phyloP scores from a whole-genome alignment of 768 basidiomycete species.

The Cantharellus anzutake region DNA sequence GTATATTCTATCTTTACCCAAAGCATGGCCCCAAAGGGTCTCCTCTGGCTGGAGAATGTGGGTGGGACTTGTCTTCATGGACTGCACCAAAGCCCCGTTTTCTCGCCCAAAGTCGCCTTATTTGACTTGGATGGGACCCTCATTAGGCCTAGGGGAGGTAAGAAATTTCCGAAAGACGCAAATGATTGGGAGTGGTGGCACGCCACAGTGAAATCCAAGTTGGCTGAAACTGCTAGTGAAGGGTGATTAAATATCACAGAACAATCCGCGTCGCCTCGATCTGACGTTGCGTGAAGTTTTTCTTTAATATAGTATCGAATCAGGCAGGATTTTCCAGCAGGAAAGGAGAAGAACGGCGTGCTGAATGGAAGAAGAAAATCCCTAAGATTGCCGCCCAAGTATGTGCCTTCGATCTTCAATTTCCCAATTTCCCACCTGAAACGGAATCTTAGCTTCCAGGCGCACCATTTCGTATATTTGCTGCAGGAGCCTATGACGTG shows the following conservation, averaged over 20 bases:
- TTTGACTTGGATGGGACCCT: constrained; percentile 83
- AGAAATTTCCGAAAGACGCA: constrained; percentile 25
- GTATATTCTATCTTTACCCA: not conserved
- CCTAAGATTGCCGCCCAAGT: constrained; percentile 36
- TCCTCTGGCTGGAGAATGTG: constrained; percentile 4
- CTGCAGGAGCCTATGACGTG: constrained; percentile 52
- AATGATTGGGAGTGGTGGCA: constrained; percentile 62
- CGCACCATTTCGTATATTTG: constrained; percentile 61
- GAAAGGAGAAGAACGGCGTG: constrained; percentile 11
- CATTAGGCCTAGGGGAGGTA: constrained; percentile 28
- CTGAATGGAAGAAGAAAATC: constrained; percentile 63
- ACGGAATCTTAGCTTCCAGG: constrained; percentile 33
- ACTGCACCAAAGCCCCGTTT: constrained; percentile 21
- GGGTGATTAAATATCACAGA: constrained; percentile 28
- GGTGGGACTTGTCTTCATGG: constrained; percentile 21
- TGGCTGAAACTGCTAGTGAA: constrained; percentile 36
- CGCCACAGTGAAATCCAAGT: constrained; percentile 31
- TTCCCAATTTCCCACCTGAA: constrained; percentile 16
- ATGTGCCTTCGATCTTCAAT: constrained; percentile 17
- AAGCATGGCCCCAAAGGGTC: not conserved
- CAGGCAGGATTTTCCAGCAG: constrained; percentile 30
- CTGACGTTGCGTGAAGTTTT: constrained; percentile 25
- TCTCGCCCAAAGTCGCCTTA: constrained; percentile 42
- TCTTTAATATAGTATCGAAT: constrained; percentile 67
- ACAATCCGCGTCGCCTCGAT: too few relatives aligned